These are phyloP conservation scores for Sarcomyxa edulis DNA, from an alignment of 768 basidiomycete species.

Conservation along the genomic window DNA sequence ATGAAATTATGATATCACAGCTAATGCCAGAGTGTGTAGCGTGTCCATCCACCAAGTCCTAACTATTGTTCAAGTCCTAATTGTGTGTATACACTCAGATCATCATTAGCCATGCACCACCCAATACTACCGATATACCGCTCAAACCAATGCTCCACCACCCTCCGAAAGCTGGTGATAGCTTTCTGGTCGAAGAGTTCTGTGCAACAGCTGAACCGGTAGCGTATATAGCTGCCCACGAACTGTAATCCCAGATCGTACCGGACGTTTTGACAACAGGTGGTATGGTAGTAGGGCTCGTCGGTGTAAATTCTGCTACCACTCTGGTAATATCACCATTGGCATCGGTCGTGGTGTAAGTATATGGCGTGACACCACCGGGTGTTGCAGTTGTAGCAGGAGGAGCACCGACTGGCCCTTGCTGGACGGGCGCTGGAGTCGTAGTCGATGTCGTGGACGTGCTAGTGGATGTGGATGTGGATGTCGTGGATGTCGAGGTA, in stretches of 20 bases:
- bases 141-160: not conserved
- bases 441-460: too few species aligned
- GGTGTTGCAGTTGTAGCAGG: constrained; percentile 29
- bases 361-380: constrained; percentile 43
- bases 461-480: constrained; percentile 16
- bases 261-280: constrained; percentile 26
- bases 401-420: constrained; percentile 56
- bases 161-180: not conserved
- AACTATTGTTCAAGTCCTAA: too few species aligned
- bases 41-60: too few species aligned
- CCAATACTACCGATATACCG: not conserved
- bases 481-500: constrained; percentile 15
- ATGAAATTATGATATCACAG: too few species aligned
- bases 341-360: constrained; percentile 48
- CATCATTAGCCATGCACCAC: not conserved
- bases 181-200: not conserved
- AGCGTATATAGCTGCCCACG: not conserved
- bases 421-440: constrained; percentile 20
- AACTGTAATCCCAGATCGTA: constrained; percentile 24
- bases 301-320: constrained; percentile 4
- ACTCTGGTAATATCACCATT: constrained; percentile 22
- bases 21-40: too few species aligned
- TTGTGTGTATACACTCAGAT: too few species aligned
- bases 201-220: not conserved
- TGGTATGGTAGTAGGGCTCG: not conserved